Evolutionary conservation across 305 asterid species (phyloP), one percentile per base, ranked within the genome.

Genomic region (Fraxinus latifolia): DNA sequence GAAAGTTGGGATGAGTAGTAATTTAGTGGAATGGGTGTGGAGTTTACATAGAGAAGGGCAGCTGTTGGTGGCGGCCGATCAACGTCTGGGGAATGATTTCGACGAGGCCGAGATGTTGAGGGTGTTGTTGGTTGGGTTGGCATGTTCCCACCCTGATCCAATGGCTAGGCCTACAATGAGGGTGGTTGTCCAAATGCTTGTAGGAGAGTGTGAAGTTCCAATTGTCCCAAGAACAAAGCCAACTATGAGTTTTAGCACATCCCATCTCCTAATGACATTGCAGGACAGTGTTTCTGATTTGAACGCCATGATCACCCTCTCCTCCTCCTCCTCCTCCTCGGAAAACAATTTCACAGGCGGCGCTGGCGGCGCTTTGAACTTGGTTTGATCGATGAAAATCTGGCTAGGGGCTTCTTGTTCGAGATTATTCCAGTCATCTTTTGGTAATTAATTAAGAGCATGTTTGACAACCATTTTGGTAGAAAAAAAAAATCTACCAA

Each of bases 1-100:
- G 37, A 87, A 78, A 77, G 86, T 84, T 31, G 89, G 91, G n/a
- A 78, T 82, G 77, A 76, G 89, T 19, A 81, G 92, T 36, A 92
- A 90, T 82, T 73, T 93, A 82, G 95, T 92, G 70, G 98, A 93
- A 8, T 93, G 98, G 98, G 97, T 90, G 67, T 93, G 98, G 98
- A 78, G 93, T 32, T 84, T 93, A 87, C 89, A 93, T 47, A 76
- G 90, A 11, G 95, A 91, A 44, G 95, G 91, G 78, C 79, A 88
- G 75, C 4, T 92, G 80, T 50, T 88, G 85, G 79, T 58, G 53
- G 97, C 94, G 1, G 90, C 74, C 0, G 98, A 92, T 37, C 85
- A 86, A 5, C 84, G 91, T 62, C 90, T 93, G 1, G 87, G 84
- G 71, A 81, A 80, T 0, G 95, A 91, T 83, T 93, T 87, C 65